phyloP scores from a whole-genome alignment of 805 yeast species.

The Saccharomycopsis malanga region DNA sequence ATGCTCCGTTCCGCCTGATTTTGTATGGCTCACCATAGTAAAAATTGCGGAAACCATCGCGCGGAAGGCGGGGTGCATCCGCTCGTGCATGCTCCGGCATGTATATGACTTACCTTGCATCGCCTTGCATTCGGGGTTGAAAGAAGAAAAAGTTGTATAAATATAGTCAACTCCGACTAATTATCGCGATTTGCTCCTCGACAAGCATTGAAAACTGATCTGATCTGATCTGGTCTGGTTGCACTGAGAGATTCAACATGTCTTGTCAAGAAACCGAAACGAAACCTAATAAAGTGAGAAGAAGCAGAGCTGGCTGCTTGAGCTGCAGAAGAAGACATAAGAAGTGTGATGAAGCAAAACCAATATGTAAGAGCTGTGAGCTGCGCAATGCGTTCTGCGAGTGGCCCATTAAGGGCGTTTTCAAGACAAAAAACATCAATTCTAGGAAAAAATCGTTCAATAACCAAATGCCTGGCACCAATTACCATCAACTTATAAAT shows the following conservation, averaged over 20 bases:
- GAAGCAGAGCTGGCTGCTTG: slow-evolving; percentile 42
- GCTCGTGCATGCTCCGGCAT: neutral
- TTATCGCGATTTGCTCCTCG: neutral
- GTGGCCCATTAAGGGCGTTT: slow-evolving; percentile 27
- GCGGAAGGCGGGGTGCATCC: neutral
- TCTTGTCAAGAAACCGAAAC: neutral
- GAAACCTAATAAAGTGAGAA: slow-evolving; percentile 11
- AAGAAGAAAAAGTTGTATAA: neutral
- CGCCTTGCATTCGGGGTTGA: neutral
- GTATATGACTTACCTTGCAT: neutral
- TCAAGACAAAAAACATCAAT: slow-evolving; percentile 11
- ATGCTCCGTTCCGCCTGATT: neutral
- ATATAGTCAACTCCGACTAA: neutral
- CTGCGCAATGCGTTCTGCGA: slow-evolving; percentile 39
- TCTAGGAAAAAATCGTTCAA: slow-evolving; percentile 3
- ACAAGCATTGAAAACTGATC: neutral
- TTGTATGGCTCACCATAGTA: neutral
- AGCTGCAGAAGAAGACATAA: slow-evolving; percentile 61
- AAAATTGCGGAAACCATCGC: neutral
- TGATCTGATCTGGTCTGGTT: no score
- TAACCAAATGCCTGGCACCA: slow-evolving; percentile 9
- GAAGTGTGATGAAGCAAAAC: slow-evolving; percentile 60
- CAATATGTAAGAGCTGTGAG: slow-evolving; percentile 49
- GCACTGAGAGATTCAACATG: no score
- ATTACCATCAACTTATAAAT: slow-evolving; percentile 16